Conservation (phyloP, 768 basidiomycete species). For the Astraeus odoratus region DNA sequence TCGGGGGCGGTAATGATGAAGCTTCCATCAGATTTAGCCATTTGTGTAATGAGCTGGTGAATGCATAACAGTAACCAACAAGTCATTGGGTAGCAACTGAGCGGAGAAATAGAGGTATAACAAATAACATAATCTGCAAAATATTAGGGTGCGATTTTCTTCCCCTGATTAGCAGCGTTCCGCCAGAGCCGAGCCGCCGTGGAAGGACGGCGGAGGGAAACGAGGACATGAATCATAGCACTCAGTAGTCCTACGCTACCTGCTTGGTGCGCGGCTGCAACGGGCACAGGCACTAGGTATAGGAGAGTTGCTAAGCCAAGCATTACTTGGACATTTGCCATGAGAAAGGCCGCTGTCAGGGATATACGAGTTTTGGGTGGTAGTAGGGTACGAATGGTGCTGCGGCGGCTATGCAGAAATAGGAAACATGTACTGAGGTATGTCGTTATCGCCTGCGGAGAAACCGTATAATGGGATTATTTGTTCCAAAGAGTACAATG, state of each 20-base stretch:
- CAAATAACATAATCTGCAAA: too few relatives aligned
- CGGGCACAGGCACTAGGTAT: slow-evolving; percentile 86
- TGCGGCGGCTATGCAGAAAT: slow-evolving; percentile 50
- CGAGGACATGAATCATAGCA: slow-evolving; percentile 69
- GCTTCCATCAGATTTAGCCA: too few relatives aligned
- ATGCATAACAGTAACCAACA: slow-evolving; percentile 21
- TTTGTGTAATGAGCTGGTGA: slow-evolving; percentile 1
- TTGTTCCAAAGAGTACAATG: background rate
- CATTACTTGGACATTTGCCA: slow-evolving; percentile 79
- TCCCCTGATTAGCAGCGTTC: slow-evolving; percentile 21
- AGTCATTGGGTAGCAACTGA: slow-evolving; percentile 3
- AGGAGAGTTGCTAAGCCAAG: slow-evolving; percentile 76
- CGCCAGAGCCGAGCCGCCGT: slow-evolving; percentile 59
- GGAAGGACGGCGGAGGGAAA: slow-evolving; percentile 66
- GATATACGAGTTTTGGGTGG: slow-evolving; percentile 56
- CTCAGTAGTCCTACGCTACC: slow-evolving; percentile 87
- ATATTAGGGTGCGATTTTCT: slow-evolving; percentile 7
- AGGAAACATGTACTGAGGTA: slow-evolving; percentile 63
- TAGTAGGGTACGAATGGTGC: slow-evolving; percentile 39
- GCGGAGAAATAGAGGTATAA: slow-evolving; percentile 7
- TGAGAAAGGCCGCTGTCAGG: slow-evolving; percentile 56
- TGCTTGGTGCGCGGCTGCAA: slow-evolving; percentile 93
- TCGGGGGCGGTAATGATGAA: too few relatives aligned
- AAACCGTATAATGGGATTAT: slow-evolving; percentile 3
- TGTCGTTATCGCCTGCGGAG: slow-evolving; percentile 71